Conservation (phyloP, 495 filamentous ascomycete species). For the Xylaria sp. region DNA sequence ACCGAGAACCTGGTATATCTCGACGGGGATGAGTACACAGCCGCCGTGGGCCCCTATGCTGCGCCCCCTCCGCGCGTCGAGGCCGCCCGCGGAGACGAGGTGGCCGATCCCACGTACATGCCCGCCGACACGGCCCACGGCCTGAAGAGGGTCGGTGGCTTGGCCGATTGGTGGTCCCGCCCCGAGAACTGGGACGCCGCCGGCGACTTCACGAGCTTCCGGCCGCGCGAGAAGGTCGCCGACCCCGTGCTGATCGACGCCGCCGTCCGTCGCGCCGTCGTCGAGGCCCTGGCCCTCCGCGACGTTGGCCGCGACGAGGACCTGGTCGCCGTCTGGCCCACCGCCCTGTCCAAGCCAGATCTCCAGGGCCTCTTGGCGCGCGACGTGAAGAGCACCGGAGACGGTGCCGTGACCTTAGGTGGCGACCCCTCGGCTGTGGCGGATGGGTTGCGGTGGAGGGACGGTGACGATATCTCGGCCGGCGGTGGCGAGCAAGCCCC, state of each 20-base stretch:
- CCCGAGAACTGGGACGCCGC: slow-evolving; percentile 49
- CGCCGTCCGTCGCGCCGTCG: slow-evolving; percentile 63
- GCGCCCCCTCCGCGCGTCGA: slow-evolving; percentile 31
- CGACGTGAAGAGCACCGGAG: slow-evolving; percentile 12
- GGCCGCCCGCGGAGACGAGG: slow-evolving; percentile 32
- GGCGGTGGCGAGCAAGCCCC: background rate
- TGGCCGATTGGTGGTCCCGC: slow-evolving; percentile 58
- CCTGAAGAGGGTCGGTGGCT: slow-evolving; percentile 63
- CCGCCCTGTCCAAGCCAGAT: slow-evolving; percentile 17
- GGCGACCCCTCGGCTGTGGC: slow-evolving; percentile 27
- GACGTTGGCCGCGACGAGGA: slow-evolving; percentile 42
- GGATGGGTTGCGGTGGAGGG: slow-evolving; percentile 24
- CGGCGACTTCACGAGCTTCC: slow-evolving; percentile 49
- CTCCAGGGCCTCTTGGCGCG: slow-evolving; percentile 29
- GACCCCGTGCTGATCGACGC: slow-evolving; percentile 50
- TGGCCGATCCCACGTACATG: slow-evolving; percentile 57
- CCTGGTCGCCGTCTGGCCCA: slow-evolving; percentile 39
- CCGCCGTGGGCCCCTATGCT: slow-evolving; percentile 13
- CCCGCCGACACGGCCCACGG: slow-evolving; percentile 65
- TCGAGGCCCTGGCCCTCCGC: slow-evolving; percentile 63
- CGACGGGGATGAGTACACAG: background rate
- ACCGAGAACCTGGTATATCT: background rate
- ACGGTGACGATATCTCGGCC: background rate
- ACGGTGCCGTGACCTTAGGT: slow-evolving; percentile 38
- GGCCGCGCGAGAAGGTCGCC: slow-evolving; percentile 45